Percentiles rank a stretch among this genome's conserved stretches.
These are phyloP conservation scores for Neoascochyta sp. DNA, from an alignment of 2,329 filamentous ascomycete genomes.

Conservation along the genomic window DNA sequence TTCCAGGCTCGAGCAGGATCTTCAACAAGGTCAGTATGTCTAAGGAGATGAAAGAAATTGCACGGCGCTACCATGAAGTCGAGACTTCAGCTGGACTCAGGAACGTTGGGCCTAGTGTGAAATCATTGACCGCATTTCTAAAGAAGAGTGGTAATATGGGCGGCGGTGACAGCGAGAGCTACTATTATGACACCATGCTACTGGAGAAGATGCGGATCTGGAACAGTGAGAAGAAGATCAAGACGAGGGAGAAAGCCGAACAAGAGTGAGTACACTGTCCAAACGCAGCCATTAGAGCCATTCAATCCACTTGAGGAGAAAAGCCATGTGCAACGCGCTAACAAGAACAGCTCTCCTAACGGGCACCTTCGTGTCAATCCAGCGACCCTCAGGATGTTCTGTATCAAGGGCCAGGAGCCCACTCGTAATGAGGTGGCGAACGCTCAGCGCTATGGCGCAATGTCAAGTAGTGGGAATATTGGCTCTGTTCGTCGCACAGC, in stretches of 20 bases:
- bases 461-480: too few species aligned
- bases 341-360: not conserved
- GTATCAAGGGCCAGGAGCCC: not conserved
- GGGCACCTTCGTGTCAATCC: not conserved
- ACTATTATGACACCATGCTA: constrained; percentile 18
- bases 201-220: constrained; percentile 18
- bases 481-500: too few species aligned
- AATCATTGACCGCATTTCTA: constrained; percentile 10
- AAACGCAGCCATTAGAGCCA: not conserved
- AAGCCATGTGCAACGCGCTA: not conserved
- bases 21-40: constrained; percentile 14
- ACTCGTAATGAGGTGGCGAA: not conserved
- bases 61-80: constrained; percentile 8
- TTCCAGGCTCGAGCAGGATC: constrained; percentile 9
- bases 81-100: constrained; percentile 2
- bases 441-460: not conserved
- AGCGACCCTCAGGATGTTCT: not conserved
- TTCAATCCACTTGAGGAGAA: constrained; percentile 1
- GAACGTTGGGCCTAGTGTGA: constrained; percentile 6
- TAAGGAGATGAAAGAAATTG: constrained; percentile 8
- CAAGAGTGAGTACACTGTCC: constrained; percentile 8
- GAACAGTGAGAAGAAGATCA: constrained; percentile 18
- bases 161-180: constrained; percentile 13
- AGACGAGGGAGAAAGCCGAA: constrained; percentile 12
- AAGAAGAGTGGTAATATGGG: constrained; percentile 15